Percentiles rank a stretch among this genome's conserved stretches.
Evolutionary conservation across 179 eudicot species (phyloP).

Genomic region (Sideroxylon spinosum): DNA sequence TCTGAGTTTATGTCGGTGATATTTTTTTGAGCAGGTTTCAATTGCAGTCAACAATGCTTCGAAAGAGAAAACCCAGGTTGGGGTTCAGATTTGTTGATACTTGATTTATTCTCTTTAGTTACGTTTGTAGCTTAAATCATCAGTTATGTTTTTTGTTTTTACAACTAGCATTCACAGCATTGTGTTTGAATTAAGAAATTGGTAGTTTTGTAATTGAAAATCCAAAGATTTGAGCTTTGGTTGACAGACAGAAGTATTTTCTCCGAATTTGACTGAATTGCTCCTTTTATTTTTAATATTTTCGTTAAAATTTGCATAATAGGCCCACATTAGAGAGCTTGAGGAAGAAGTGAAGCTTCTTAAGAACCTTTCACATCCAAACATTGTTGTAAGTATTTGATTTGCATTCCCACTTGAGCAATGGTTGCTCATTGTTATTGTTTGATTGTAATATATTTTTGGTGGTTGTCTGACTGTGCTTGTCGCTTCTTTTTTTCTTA

Average conservation of each 20-base stretch:
- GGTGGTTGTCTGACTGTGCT: not conserved
- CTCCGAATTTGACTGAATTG: not conserved
- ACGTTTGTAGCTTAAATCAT: not conserved
- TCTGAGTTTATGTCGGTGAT: slow-evolving; percentile 16
- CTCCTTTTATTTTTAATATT: slow-evolving; percentile 4
- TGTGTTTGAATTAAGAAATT: not conserved
- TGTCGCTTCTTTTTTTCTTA: not conserved
- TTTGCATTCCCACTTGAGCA: not conserved
- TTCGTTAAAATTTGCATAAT: not conserved
- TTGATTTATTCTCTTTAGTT: not conserved
- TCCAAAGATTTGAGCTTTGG: not conserved
- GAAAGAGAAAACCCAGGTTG: slow-evolving; percentile 41
- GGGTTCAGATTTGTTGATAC: not conserved
- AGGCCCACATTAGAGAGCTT: slow-evolving; percentile 85
- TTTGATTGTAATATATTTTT: not conserved
- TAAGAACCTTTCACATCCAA: slow-evolving; percentile 84
- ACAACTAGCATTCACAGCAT: not conserved
- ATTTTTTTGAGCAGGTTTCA: slow-evolving; percentile 41
- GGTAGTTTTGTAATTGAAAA: not conserved
- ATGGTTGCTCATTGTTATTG: not conserved
- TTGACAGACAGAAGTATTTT: not conserved
- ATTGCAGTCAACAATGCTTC: slow-evolving; percentile 62
- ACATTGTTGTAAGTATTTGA: slow-evolving; percentile 69
- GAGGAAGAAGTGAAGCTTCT: slow-evolving; percentile 95
- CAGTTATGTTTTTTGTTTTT: not conserved